phyloP scores from a whole-genome alignment of 2,329 filamentous ascomycete species.

The Tolypocladium pustulatum region DNA sequence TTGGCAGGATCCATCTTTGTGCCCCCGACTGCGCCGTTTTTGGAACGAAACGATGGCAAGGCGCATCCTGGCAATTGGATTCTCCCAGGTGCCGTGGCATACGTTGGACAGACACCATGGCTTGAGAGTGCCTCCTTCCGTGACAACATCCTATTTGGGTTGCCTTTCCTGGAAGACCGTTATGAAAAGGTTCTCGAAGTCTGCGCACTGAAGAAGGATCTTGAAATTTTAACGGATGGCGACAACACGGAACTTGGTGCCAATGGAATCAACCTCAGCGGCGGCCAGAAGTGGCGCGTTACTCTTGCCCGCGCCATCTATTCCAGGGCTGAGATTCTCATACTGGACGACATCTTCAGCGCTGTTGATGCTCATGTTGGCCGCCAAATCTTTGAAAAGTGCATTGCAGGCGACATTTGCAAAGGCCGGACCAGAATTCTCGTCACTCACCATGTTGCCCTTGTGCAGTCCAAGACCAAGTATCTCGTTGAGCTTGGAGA shows the following conservation, averaged over 20 bases:
- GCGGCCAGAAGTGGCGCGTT: slow-evolving; percentile 75
- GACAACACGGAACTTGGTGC: slow-evolving; percentile 74
- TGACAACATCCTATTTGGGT: slow-evolving; percentile 69
- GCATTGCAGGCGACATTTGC: slow-evolving; percentile 60
- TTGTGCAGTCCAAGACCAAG: slow-evolving; percentile 60
- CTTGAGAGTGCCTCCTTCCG: slow-evolving; percentile 73
- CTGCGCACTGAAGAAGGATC: slow-evolving; percentile 65
- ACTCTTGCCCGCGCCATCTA: slow-evolving; percentile 73
- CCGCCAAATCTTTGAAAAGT: slow-evolving; percentile 67
- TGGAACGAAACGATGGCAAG: slow-evolving; percentile 49
- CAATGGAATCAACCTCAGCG: slow-evolving; percentile 75
- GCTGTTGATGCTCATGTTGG: slow-evolving; percentile 75
- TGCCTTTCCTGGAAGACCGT: slow-evolving; percentile 57
- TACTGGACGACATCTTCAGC: slow-evolving; percentile 78
- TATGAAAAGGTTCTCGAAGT: slow-evolving; percentile 62
- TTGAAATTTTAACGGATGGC: slow-evolving; percentile 66
- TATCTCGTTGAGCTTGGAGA: slow-evolving; percentile 66
- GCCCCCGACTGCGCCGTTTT: slow-evolving; percentile 36
- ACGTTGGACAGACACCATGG: slow-evolving; percentile 73
- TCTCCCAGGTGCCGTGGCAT: slow-evolving; percentile 58
- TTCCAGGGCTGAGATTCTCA: slow-evolving; percentile 63
- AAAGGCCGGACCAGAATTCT: slow-evolving; percentile 62
- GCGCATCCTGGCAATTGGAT: slow-evolving; percentile 59
- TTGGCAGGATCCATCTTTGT: slow-evolving; percentile 50
- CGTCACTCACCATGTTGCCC: slow-evolving; percentile 68